A percentile compares a stretch with the other conserved stretches of the same genome.
phyloP scores from a whole-genome alignment of 2,329 filamentous ascomycete species.

The Phialophora tarda region DNA sequence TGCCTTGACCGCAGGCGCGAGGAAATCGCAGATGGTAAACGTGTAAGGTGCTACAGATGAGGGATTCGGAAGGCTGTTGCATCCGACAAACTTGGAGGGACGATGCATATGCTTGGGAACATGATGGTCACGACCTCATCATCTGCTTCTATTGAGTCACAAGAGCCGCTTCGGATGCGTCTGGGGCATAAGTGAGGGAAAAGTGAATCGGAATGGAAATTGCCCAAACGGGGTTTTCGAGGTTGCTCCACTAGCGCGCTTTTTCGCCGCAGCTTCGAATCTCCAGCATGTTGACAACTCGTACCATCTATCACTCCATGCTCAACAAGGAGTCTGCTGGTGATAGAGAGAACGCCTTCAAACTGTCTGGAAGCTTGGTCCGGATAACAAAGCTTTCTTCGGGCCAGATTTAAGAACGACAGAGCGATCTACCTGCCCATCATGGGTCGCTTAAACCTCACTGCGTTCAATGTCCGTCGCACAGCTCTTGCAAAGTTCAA shows the following conservation, averaged over 20 bases:
- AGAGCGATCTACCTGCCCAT: conserved; percentile 24
- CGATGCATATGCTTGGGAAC: conserved; percentile 32
- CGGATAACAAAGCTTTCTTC: background rate
- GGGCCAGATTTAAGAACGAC: background rate
- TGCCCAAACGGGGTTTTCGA: conserved; percentile 8
- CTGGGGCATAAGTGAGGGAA: conserved; percentile 4
- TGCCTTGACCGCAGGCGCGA: conserved; percentile 26
- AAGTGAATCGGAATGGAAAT: conserved; percentile 13
- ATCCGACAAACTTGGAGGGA: conserved; percentile 29
- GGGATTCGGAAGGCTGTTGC: conserved; percentile 34
- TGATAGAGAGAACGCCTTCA: background rate
- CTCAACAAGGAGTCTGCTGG: background rate
- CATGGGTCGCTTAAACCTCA: conserved; percentile 56
- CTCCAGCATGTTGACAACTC: background rate
- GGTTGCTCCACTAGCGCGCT: conserved; percentile 23
- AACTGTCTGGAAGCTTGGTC: background rate
- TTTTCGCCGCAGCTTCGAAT: conserved; percentile 28
- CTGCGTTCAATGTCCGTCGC: conserved; percentile 53
- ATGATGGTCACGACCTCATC: conserved; percentile 26
- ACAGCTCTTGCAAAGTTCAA: conserved; percentile 49
- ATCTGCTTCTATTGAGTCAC: conserved; percentile 5
- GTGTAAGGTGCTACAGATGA: conserved; percentile 29
- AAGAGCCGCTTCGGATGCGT: background rate
- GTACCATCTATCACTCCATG: background rate
- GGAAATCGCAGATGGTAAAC: conserved; percentile 34